Percentiles rank a stretch among this genome's conserved stretches.
Conservation (phyloP, 257 asterid species). For the Oldenlandia corymbosa region DNA sequence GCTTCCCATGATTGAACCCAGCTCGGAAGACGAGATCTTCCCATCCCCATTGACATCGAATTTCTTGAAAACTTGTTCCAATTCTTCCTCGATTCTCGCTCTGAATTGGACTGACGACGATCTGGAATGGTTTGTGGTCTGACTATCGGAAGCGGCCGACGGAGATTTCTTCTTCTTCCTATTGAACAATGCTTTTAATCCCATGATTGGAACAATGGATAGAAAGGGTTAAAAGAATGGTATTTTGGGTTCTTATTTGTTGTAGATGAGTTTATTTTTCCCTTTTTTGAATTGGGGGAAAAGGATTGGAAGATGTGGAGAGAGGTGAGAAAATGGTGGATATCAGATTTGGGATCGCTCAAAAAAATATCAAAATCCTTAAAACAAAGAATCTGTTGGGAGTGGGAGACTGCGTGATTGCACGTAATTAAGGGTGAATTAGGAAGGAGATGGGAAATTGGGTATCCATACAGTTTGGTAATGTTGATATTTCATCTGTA, state of each 20-base stretch:
- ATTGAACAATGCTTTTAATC: constrained; percentile 49
- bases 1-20: constrained; percentile 70
- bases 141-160: constrained; percentile 6
- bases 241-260: background rate
- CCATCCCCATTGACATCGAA: constrained; percentile 86
- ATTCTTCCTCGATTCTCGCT: constrained; percentile 55
- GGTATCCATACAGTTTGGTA: constrained; percentile 7
- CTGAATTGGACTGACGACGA: constrained; percentile 39
- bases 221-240: background rate
- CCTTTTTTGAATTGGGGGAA: background rate
- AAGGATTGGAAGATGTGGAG: background rate
- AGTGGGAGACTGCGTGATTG: constrained; percentile 6
- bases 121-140: constrained; percentile 21
- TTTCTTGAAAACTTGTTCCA: constrained; percentile 73
- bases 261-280: background rate
- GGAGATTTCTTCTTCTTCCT: constrained; percentile 30
- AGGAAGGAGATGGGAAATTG: too few species aligned
- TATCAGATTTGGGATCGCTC: background rate
- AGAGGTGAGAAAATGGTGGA: background rate
- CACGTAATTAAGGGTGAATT: background rate
- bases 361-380: too few species aligned
- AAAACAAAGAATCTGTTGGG: constrained; percentile 7
- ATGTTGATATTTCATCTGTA: background rate
- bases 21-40: constrained; percentile 54
- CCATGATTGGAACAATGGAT: constrained; percentile 29